Evolutionary conservation across 768 basidiomycete genomes (phyloP), one percentile per base, ranked within the genome.

Genomic region (Dendrothele bispora): DNA sequence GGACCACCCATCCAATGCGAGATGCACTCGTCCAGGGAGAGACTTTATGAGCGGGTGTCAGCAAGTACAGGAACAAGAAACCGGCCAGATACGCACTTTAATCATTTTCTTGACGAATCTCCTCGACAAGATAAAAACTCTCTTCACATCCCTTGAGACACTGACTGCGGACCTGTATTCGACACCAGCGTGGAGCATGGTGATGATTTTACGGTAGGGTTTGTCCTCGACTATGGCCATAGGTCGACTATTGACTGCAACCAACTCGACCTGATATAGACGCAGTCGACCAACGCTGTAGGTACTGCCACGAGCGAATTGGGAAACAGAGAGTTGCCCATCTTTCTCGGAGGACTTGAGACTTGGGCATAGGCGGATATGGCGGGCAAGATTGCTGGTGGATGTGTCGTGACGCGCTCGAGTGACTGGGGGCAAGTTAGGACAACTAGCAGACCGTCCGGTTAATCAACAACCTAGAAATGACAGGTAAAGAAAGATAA

Each of bases 1-100:
- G 1, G 56, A 56, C 56, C 56, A 58, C 2, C 57, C 57, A 42
- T 60, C 58, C 12, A 60, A 21, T 14, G 51, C 42, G 14, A 56
- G n/a, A 37, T 60, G 57, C 18, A 58, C 11, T 17, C 38, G 29
- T 8, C 57, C 51, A 8, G n/a, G 30, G 18, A 15, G 10, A n/a
- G 8, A n/a, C n/a, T n/a, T n/a, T n/a, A n/a, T n/a, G n/a, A n/a
- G n/a, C n/a, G n/a, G n/a, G n/a, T n/a, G n/a, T n/a, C n/a, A n/a
- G n/a, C n/a, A n/a, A n/a, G n/a, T n/a, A n/a, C n/a, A n/a, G n/a
- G n/a, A n/a, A n/a, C n/a, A n/a, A n/a, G n/a, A n/a, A n/a, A n/a
- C n/a, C n/a, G n/a, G n/a, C n/a, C n/a, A n/a, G n/a, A n/a, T n/a
- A n/a, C n/a, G n/a, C n/a, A n/a, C 17, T 7, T 15, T 21, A 10